Base-by-base conservation (phyloP, 495 filamentous ascomycete genomes). In the Symbiotaphrina buchneri region DNA sequence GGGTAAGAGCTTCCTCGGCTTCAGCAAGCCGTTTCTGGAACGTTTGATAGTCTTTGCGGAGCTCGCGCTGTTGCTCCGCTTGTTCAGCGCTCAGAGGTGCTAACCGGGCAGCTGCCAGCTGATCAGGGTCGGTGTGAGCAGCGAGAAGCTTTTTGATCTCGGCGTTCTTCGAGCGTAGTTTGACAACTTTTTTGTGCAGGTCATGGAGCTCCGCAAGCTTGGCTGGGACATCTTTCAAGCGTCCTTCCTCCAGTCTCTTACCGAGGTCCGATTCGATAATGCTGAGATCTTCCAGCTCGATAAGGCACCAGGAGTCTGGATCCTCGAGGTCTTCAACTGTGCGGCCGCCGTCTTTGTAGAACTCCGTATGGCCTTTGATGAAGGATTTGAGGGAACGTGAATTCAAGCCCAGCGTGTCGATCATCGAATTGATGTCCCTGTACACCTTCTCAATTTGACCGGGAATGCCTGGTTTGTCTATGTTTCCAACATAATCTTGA, bases 381-480 rank as follows among this genome's bases (percentile, higher is more conserved):
- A 80, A 99, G 0, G 65, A 61, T 27, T 68, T 54, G 17, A 99
- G 49, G 7, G 71, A 65, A 3, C 79, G 70, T 17, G 75, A 70
- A 47, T 94, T 94, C 20, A 95, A 59, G 5, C 84, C 90, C 13
- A 94, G 49, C 2, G 77, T 83, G 43, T 94, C 83, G 18, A 95
- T 65, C 87, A 95, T 99, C 8, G 75, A 77, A 47, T 95, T 95
- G 41, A 93, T 80, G 39, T 94, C 90, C 10, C 80, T 64, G 51
- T 84, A 95, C 0, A 94, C 55, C 16, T 70, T 61, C 47, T 95
- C 90, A 34, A 90, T 75, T 49, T 81, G 71, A 21, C 73, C 68
- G 13, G 76, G 64, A 38, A 82, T 59, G 16, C 67, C 71, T 21
- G 65, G 61, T 34, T 59, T 59, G 35, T 66, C 64, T 0, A 58